Conservation (phyloP, 495 filamentous ascomycete genomes). For the Lasiosphaeria ovina region DNA sequence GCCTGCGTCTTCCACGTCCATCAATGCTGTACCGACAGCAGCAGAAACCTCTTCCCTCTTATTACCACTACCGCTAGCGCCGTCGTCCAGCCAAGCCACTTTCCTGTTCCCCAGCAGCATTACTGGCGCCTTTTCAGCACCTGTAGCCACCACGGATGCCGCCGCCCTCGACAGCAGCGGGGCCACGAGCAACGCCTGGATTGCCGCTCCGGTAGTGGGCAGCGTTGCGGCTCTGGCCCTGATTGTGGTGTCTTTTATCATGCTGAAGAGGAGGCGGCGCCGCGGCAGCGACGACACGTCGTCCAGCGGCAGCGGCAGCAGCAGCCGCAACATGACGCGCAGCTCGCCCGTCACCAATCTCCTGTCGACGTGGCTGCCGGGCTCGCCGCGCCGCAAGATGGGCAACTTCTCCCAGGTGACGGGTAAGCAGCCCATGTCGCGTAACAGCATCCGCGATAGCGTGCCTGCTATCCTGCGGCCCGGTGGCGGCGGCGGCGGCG, state of each 20-base stretch:
- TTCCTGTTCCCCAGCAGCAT: conserved; percentile 7
- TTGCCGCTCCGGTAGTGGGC: conserved; percentile 41
- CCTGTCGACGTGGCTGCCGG: conserved; percentile 24
- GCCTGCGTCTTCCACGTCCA: background rate
- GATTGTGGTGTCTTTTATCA: conserved; percentile 35
- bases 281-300: conserved; percentile 6
- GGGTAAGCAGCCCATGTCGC: conserved; percentile 5
- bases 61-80: background rate
- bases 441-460: conserved; percentile 21
- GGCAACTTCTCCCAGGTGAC: conserved; percentile 28
- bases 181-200: conserved; percentile 31
- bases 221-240: conserved; percentile 35
- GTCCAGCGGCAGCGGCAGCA: conserved; percentile 7
- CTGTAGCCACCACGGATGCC: conserved; percentile 5
- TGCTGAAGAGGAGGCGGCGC: conserved; percentile 34
- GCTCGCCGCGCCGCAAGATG: conserved; percentile 15
- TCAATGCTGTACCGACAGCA: background rate
- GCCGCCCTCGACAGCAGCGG: conserved; percentile 5
- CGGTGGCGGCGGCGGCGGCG: conserved; percentile 15
- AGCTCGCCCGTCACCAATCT: conserved; percentile 14
- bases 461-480: conserved; percentile 24
- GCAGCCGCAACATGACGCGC: conserved; percentile 8
- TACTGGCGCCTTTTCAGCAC: conserved; percentile 3
- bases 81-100: background rate
- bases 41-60: background rate